Evolutionary conservation across 306 rosid genomes (phyloP), one percentile per base, ranked within the genome.

Genomic region (Aeschynomene evenia): DNA sequence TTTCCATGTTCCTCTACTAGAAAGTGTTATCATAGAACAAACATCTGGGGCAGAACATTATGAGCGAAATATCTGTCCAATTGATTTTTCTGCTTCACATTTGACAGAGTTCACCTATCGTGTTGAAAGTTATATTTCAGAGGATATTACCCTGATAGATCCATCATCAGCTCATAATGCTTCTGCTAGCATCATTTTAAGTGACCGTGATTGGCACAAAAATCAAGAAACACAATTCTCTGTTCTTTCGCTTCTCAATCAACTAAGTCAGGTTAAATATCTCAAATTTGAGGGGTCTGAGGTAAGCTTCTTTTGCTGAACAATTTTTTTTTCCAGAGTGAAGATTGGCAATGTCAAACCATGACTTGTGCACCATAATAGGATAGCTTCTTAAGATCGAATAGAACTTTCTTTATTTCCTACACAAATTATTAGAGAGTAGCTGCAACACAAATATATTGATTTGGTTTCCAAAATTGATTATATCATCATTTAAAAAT

Each of bases 101-200:
- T 18, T 66, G 7, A 74, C 6, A 11, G 15, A 66, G 7, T 26
- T 73, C 23, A 23, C 28, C 5, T 49, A 2, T 48, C 0, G 11
- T 1, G 43, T 23, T 24, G 1, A 7, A 48, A 22, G 12, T 28
- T 2, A 0, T 9, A 4, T 26, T 5, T 9, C 74, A 36, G 45
- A 18, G 1, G 4, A 13, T 4, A 0, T 71, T 20, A 11, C 37
- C 58, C 45, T 58, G 53, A 39, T 10, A 18, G 33, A 54, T 36
- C 68, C 49, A 28, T 46, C 59, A 8, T 45, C 76, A 28, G 68
- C 74, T 15, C 22, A 12, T n/a, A 56, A 56, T 33, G 73, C 68
- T 33, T 16, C 23, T 46, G 59, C 22, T 45, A 49, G 13, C 9
- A 34, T 66, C 3, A 10, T 3, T 10, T 4, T 74, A 12, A 0